Base-by-base conservation (phyloP, 352 stramenopile species). In the Plasmopara halstedii region DNA sequence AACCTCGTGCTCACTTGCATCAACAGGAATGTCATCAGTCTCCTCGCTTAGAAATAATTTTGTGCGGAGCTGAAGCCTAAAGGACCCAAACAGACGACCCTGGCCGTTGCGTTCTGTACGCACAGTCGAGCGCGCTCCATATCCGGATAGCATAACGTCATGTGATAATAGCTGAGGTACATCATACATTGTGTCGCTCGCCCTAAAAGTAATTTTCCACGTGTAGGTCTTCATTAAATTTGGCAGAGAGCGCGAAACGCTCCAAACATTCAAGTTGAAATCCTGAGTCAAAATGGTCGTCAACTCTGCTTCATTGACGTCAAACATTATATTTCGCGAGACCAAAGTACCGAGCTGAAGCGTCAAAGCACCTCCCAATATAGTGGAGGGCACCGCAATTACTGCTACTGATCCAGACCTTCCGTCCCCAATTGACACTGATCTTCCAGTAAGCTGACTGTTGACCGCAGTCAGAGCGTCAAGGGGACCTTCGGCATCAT, bases 141-240 rank as follows among this genome's bases (percentile, higher is more conserved):
- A 75, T 0, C 79, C 82, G 14, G 62, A 63, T n/a, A 93, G 44
- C 1, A 74, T 52, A 5, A 76, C 67, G 25, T 55, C 63, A 26
- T 87, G 62, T 0, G 75, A 61, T 0, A 73, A 45, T 14, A 91
- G 44, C 26, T 78, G 46, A 3, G 69, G 63, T 1, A 86, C 64
- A 31, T 91, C 58, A 43, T 90, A 89, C 0, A 87, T 26, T 26
- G 48, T 55, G 18, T 85, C 67, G 32, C 70, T 87, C 9, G 75
- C 76, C 3, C 56, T 59, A 35, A 88, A 93, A 7, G 82, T 93
- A 33, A 93, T 68, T 37, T 58, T 83, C 82, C 82, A 93, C 8
- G 70, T 73, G 39, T 83, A 88, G 0, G 62, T 70, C 5, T 53
- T 46, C 58, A 89, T 73, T 2, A 42, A 17, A n/a, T 44, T 64